These are phyloP conservation scores for Coleophoma cylindrospora DNA, from an alignment of 2,329 filamentous ascomycete species.

Conservation along the genomic window DNA sequence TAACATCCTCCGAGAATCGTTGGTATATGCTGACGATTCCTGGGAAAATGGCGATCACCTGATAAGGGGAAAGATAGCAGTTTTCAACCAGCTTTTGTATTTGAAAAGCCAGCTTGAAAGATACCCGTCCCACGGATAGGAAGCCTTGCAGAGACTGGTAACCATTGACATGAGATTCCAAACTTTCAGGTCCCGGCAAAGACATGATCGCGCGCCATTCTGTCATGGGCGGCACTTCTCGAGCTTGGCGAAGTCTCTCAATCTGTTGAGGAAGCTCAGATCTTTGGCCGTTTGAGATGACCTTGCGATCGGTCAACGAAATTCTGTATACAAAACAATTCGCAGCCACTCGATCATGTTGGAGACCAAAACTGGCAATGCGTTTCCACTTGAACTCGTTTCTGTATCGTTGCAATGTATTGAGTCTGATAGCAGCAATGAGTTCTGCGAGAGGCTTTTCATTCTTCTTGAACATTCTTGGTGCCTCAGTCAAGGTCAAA, in stretches of 20 bases:
- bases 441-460: constrained; percentile 6
- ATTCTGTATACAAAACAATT: constrained; percentile 43
- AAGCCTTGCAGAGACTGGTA: background rate
- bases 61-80: constrained; percentile 52
- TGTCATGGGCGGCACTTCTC: constrained; percentile 26
- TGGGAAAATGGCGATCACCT: constrained; percentile 42
- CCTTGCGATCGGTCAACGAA: constrained; percentile 10
- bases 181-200: background rate
- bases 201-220: constrained; percentile 11
- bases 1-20: constrained; percentile 32
- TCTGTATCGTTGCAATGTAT: background rate
- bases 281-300: background rate
- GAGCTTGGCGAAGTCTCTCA: constrained; percentile 19
- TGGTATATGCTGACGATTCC: constrained; percentile 23
- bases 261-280: constrained; percentile 22
- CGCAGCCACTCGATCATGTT: background rate
- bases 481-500: constrained; percentile 46
- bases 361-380: background rate
- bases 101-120: constrained; percentile 56
- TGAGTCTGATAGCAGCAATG: background rate
- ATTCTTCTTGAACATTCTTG: constrained; percentile 38
- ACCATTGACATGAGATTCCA: background rate
- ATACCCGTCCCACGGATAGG: constrained; percentile 24
- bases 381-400: background rate
- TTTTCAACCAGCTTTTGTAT: constrained; percentile 59